phyloP scores from a whole-genome alignment of 2,329 filamentous ascomycete genomes.

The Samsoniella hepiali region DNA sequence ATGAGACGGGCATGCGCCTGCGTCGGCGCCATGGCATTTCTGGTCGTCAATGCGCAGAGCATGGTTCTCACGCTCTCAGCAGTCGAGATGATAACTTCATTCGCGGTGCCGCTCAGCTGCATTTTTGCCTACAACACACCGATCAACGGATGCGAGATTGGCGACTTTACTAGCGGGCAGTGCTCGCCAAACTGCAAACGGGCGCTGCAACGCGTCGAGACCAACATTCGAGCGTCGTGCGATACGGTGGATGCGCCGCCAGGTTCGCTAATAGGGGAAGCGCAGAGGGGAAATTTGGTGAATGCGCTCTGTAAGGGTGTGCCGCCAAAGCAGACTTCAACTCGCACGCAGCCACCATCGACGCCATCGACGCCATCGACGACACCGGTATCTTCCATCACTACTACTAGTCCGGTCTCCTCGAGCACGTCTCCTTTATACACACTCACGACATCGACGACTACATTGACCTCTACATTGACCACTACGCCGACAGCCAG shows the following conservation, averaged over 20 bases:
- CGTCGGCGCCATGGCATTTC: background rate
- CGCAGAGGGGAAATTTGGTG: slow-evolving; percentile 36
- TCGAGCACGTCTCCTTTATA: background rate
- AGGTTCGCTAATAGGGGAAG: slow-evolving; percentile 37
- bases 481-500: slow-evolving; percentile 1
- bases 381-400: background rate
- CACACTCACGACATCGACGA: slow-evolving; percentile 3
- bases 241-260: slow-evolving; percentile 24
- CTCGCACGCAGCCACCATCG: background rate
- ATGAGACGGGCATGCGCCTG: background rate
- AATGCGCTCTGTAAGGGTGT: slow-evolving; percentile 31
- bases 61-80: slow-evolving; percentile 33
- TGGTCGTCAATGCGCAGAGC: background rate
- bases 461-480: background rate
- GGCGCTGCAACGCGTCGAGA: slow-evolving; percentile 29
- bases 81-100: slow-evolving; percentile 39
- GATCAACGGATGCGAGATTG: slow-evolving; percentile 35
- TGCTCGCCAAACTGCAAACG: slow-evolving; percentile 39
- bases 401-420: background rate
- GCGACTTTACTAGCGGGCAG: slow-evolving; percentile 35
- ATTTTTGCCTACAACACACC: slow-evolving; percentile 41
- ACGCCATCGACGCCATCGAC: background rate
- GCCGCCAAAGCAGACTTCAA: background rate
- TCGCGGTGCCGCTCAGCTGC: slow-evolving; percentile 37
- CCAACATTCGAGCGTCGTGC: slow-evolving; percentile 30